These are phyloP conservation scores for Monosporozyma siamensis DNA, from an alignment of 805 yeast genomes.

Conservation along the genomic window DNA sequence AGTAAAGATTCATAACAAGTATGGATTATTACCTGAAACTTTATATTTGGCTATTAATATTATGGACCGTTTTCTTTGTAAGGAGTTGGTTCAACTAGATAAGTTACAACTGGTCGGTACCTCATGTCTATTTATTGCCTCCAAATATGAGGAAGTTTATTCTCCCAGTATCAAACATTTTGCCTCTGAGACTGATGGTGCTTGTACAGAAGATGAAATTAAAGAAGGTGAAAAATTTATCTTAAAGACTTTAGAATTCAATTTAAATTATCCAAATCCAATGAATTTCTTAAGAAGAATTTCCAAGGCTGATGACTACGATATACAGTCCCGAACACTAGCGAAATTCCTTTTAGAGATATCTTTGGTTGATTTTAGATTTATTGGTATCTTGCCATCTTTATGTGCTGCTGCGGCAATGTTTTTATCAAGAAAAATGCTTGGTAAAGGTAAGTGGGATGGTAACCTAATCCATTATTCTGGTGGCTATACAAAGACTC, in stretches of 20 bases:
- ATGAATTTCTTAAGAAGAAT: conserved; percentile 87
- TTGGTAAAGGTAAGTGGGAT: conserved; percentile 69
- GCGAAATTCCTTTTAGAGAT: conserved; percentile 83
- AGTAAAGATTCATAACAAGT: conserved; percentile 78
- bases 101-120: conserved; percentile 80
- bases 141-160: conserved; percentile 88
- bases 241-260: conserved; percentile 62
- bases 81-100: conserved; percentile 68
- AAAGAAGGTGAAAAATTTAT: conserved; percentile 79
- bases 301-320: conserved; percentile 90
- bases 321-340: conserved; percentile 78
- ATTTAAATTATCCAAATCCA: conserved; percentile 82
- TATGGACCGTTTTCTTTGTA: conserved; percentile 78
- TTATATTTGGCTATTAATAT: conserved; percentile 74
- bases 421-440: conserved; percentile 72
- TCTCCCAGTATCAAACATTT: conserved; percentile 81
- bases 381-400: conserved; percentile 72
- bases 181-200: conserved; percentile 80
- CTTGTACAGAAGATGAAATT: conserved; percentile 73
- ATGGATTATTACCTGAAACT: conserved; percentile 80
- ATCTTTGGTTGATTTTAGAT: conserved; percentile 66
- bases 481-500: conserved; percentile 75
- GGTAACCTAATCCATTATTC: conserved; percentile 82
- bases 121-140: conserved; percentile 78
- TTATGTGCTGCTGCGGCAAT: conserved; percentile 83